Evolutionary conservation across 2,329 filamentous ascomycete species (phyloP).

Genomic region (Penicillium corylophilum): DNA sequence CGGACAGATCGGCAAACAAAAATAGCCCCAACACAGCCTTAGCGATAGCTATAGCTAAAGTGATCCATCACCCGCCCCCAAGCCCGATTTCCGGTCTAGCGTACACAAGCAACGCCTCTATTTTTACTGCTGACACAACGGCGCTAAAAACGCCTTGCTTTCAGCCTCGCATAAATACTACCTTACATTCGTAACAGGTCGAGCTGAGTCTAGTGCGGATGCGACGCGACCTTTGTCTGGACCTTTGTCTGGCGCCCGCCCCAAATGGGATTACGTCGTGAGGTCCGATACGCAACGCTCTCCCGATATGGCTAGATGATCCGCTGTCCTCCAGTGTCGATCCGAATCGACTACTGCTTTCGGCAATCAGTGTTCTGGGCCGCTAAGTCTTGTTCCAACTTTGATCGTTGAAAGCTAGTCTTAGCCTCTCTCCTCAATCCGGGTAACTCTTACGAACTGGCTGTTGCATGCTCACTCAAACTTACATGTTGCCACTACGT

Average conservation of each 20-base stretch:
- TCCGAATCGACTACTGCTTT: neutral
- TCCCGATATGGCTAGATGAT: neutral
- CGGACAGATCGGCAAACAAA: neutral
- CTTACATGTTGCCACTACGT: no score
- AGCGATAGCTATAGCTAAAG: neutral
- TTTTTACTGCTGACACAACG: neutral
- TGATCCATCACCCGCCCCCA: neutral
- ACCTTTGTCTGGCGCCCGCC: no score
- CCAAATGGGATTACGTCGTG: neutral
- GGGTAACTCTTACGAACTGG: neutral
- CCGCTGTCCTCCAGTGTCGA: neutral
- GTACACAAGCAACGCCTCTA: neutral
- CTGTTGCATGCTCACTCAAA: neutral
- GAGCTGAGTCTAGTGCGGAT: neutral
- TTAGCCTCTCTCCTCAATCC: neutral
- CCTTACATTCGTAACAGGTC: neutral
- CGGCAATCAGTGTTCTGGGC: neutral
- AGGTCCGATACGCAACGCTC: neutral
- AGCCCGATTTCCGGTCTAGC: neutral
- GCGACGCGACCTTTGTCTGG: neutral
- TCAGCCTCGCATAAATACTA: neutral
- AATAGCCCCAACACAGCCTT: neutral
- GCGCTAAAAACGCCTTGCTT: neutral
- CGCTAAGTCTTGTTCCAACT: no score
- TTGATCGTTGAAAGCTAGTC: neutral